Evolutionary conservation across 176 grass and related monocot genomes (phyloP).

Genomic region (Elaeis guineensis): DNA sequence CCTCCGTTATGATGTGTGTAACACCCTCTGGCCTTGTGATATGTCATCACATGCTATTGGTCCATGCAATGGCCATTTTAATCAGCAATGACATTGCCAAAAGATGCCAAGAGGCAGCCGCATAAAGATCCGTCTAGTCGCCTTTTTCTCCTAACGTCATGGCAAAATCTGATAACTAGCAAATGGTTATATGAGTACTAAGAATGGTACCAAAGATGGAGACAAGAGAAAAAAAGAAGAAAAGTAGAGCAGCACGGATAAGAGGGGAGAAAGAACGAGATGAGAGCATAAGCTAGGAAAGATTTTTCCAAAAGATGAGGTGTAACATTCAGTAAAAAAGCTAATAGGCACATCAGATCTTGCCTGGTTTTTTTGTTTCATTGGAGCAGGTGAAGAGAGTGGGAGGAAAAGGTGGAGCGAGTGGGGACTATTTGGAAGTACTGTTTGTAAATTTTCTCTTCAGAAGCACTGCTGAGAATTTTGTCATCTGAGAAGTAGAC

Average conservation of each 20-base stretch:
- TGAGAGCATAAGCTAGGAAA: background rate
- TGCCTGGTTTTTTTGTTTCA: too few species aligned
- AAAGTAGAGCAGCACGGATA: background rate
- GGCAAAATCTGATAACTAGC: background rate
- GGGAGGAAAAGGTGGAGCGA: background rate
- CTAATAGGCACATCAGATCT: too few species aligned
- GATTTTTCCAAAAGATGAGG: background rate
- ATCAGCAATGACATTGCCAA: background rate
- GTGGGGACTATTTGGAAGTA: background rate
- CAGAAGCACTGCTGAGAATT: background rate
- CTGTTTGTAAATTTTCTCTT: background rate
- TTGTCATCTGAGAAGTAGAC: constrained; percentile 3
- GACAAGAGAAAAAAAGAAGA: background rate
- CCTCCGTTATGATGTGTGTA: too few species aligned
- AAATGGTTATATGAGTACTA: constrained; percentile 4
- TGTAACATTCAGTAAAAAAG: too few species aligned
- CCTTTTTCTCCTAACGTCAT: background rate
- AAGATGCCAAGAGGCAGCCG: background rate
- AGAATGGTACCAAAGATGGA: constrained; percentile 3
- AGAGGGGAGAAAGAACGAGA: background rate
- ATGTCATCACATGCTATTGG: too few species aligned
- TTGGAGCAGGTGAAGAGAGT: background rate
- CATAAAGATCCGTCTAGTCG: background rate
- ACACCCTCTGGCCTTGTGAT: too few species aligned
- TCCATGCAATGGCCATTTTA: too few species aligned